Conservation (phyloP, 1,139 yeast species). For the Arxiozyma slooffiae region DNA sequence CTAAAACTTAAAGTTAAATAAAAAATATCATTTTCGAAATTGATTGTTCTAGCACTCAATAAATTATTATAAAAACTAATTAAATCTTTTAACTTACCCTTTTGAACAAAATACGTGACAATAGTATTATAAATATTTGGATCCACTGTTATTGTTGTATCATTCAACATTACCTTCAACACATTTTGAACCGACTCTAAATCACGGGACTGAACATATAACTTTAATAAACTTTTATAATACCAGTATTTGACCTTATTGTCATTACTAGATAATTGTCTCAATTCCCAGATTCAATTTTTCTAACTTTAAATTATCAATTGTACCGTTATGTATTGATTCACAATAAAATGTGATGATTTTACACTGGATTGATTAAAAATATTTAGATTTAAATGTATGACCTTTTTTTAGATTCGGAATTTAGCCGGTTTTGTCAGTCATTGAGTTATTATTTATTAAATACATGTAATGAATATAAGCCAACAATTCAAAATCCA, state of each 20-base stretch:
- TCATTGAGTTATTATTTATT: slow-evolving; percentile 7
- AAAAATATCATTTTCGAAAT: slow-evolving; percentile 3
- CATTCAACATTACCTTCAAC: slow-evolving; percentile 3
- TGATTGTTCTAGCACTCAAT: background rate
- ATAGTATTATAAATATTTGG: slow-evolving; percentile 12
- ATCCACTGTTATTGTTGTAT: slow-evolving; percentile 6
- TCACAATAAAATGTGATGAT: slow-evolving; percentile 14
- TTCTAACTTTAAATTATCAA: background rate
- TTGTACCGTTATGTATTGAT: background rate
- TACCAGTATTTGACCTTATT: background rate
- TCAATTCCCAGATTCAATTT: background rate
- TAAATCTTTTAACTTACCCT: slow-evolving; percentile 15
- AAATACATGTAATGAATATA: slow-evolving; percentile 13
- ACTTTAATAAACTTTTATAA: slow-evolving; percentile 10
- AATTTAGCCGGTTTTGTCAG: slow-evolving; percentile 9
- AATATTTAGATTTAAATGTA: slow-evolving; percentile 11
- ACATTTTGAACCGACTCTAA: slow-evolving; percentile 10
- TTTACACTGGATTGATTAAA: slow-evolving; percentile 11
- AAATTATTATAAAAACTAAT: slow-evolving; percentile 13
- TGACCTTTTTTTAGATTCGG: background rate
- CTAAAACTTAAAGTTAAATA: slow-evolving; percentile 13
- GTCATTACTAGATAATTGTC: background rate
- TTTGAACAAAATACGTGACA: slow-evolving; percentile 17
- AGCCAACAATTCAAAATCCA: slow-evolving; percentile 9
- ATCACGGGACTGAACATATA: slow-evolving; percentile 14